Base-by-base conservation (phyloP, 257 asterid species). In the Cruciata laevipes region DNA sequence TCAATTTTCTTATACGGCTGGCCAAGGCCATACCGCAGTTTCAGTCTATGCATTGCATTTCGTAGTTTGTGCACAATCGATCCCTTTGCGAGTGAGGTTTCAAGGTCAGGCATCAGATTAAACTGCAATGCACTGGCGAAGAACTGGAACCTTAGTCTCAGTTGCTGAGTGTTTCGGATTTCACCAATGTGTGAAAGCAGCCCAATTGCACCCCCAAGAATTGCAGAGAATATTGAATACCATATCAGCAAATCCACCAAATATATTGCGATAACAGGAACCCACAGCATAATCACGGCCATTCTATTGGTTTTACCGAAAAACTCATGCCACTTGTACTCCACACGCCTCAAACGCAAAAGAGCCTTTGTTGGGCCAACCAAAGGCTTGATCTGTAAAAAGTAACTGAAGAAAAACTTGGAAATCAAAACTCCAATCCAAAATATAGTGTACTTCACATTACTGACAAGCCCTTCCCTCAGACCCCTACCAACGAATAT, bases 61-160 rank as follows among this genome's bases (percentile, higher is more conserved):
- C 95, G 89, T 23, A 92, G 74, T 72, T 79, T 92, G 66, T 83
- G 86, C 71, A 83, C 85, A 51, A 86, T 80, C 13, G 87, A 82
- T 64, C 74, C 84, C 76, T 71, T 76, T 1, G 89, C 74, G 72
- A 57, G 77, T 37, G 63, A 55, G 51, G 33, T 40, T 61, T 72
- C 81, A 70, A 79, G 78, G 77, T 89, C 98, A 0, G 98, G 84
- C 83, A 86, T 86, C 63, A 92, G 81, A 80, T 83, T 89, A 67
- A 92, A 92, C 80, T 92, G 98, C 89, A 92, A 76, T 35, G 98
- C 98, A 68, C 97, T 86, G 24, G 97, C 95, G 75, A 92, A 92
- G 79, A 92, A 89, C 78, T 87, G 97, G 81, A 92, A 87, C 68
- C 98, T 78, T 56, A 92, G 95, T 25, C 96, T 83, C 57, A 92